Conservation (phyloP, 768 basidiomycete species). For the Ephemerocybe angulata region DNA sequence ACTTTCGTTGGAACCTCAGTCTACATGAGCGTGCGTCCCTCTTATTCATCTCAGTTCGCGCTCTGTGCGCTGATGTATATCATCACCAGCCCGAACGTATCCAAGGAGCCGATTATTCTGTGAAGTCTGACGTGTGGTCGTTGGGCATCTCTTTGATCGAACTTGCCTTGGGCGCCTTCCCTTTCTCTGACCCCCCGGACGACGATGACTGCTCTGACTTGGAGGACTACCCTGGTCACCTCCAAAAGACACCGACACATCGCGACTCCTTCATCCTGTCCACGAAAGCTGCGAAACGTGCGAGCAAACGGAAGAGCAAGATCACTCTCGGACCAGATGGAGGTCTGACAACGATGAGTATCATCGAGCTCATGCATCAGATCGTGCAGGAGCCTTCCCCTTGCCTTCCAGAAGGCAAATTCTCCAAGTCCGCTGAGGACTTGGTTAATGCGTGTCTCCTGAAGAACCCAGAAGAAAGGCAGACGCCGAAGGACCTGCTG, state of each 20-base stretch:
- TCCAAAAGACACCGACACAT: slow-evolving; percentile 31
- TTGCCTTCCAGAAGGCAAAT: slow-evolving; percentile 61
- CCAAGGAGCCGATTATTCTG: slow-evolving; percentile 90
- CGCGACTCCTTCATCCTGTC: slow-evolving; percentile 29
- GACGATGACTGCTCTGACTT: slow-evolving; percentile 59
- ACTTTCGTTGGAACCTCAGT: slow-evolving; percentile 99
- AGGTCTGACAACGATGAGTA: slow-evolving; percentile 94
- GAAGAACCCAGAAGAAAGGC: slow-evolving; percentile 82
- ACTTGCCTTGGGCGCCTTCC: slow-evolving; percentile 95
- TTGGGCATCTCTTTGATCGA: slow-evolving; percentile 96
- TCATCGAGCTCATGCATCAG: slow-evolving; percentile 93
- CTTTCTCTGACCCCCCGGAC: slow-evolving; percentile 79
- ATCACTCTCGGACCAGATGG: slow-evolving; percentile 84
- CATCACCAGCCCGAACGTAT: slow-evolving; percentile 90
- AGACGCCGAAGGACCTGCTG: slow-evolving; percentile 82
- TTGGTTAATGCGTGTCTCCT: slow-evolving; percentile 89
- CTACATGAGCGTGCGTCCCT: slow-evolving; percentile 92
- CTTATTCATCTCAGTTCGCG: background rate
- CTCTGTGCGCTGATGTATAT: slow-evolving; percentile 4
- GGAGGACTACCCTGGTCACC: slow-evolving; percentile 37
- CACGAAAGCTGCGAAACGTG: slow-evolving; percentile 50
- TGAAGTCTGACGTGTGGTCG: slow-evolving; percentile 99
- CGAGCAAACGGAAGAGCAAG: slow-evolving; percentile 68
- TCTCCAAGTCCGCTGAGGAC: slow-evolving; percentile 67
- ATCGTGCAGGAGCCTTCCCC: slow-evolving; percentile 99